phyloP scores from a whole-genome alignment of 2,329 filamentous ascomycete species.

The Paracorniculantispora psalliotae region DNA sequence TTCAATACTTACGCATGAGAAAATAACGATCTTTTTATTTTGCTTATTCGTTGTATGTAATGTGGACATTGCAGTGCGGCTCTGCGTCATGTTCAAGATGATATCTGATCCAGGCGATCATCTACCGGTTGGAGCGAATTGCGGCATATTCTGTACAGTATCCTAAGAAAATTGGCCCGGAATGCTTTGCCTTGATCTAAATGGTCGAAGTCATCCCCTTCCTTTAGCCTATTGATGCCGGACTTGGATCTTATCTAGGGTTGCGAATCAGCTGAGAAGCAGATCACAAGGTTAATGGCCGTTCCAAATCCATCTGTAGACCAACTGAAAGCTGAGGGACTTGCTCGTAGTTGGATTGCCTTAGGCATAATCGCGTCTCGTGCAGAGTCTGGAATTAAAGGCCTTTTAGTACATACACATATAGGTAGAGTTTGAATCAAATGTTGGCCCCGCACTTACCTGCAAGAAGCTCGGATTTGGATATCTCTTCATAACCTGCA shows the following conservation, averaged over 20 bases:
- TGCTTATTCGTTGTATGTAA: background rate
- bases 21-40: too few relatives aligned
- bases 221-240: background rate
- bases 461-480: constrained; percentile 6
- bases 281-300: constrained; percentile 2
- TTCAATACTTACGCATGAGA: background rate
- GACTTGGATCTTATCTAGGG: background rate
- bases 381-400: background rate
- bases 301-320: constrained; percentile 10
- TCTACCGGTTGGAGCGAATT: background rate
- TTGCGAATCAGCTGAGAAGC: background rate
- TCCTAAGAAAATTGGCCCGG: too few relatives aligned
- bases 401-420: background rate
- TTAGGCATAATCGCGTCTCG: constrained; percentile 8
- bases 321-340: constrained; percentile 13
- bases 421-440: background rate
- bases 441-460: background rate
- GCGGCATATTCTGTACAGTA: too few relatives aligned
- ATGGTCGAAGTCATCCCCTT: too few relatives aligned
- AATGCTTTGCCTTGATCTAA: too few relatives aligned
- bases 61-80: background rate
- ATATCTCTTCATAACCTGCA: constrained; percentile 8
- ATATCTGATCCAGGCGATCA: background rate
- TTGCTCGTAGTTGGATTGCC: constrained; percentile 13
- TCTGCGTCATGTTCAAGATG: background rate